These are phyloP conservation scores for Spongospora subterranea DNA, from an alignment of 208 protist genomes.

Conservation along the genomic window DNA sequence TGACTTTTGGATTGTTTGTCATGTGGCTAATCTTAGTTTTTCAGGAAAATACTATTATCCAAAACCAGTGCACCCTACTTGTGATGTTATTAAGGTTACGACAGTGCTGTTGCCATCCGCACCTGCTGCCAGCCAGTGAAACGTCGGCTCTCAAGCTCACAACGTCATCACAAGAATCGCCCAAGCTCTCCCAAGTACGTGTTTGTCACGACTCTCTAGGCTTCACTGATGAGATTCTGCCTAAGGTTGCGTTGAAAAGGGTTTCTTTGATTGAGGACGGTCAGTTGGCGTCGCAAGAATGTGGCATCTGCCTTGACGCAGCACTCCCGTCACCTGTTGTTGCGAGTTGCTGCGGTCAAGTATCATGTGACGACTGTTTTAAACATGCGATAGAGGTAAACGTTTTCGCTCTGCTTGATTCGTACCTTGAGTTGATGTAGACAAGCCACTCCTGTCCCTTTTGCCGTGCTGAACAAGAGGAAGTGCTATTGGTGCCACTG, in stretches of 20 bases:
- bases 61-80: neutral
- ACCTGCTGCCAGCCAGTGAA: neutral
- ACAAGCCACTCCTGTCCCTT: neutral
- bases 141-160: neutral
- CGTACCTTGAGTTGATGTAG: neutral
- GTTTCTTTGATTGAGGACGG: neutral
- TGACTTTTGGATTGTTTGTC: neutral
- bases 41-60: constrained; percentile 14
- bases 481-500: neutral
- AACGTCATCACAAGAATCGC: neutral
- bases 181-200: constrained; percentile 26
- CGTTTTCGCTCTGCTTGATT: neutral
- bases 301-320: constrained; percentile 41
- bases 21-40: neutral
- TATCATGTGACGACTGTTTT: constrained; percentile 29
- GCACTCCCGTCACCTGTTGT: neutral
- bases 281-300: neutral
- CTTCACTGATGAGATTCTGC: neutral
- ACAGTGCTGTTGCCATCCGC: constrained; percentile 15
- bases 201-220: too few species aligned
- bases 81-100: constrained; percentile 22
- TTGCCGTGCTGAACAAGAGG: neutral
- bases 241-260: neutral
- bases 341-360: neutral
- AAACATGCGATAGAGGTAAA: neutral